These are phyloP conservation scores for Cenococcum geophilum DNA, from an alignment of 495 filamentous ascomycete genomes.

Conservation along the genomic window DNA sequence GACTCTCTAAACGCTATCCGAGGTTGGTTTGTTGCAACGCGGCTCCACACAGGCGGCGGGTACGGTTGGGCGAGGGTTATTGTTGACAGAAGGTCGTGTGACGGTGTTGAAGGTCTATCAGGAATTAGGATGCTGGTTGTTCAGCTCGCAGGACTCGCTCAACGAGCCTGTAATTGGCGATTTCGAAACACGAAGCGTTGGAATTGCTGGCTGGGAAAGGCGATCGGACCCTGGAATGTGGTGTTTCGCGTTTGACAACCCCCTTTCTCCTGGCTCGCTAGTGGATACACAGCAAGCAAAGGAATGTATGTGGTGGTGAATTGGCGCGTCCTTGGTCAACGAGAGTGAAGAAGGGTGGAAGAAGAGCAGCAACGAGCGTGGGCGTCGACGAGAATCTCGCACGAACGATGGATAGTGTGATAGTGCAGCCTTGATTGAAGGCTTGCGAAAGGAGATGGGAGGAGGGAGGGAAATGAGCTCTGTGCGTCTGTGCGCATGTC, in stretches of 20 bases:
- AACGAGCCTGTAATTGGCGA: slow-evolving; percentile 29
- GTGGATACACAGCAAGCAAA: background rate
- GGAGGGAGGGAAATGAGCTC: slow-evolving; percentile 2
- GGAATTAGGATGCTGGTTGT: background rate
- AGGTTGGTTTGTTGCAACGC: background rate
- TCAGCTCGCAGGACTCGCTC: slow-evolving; percentile 28
- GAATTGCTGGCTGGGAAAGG: slow-evolving; percentile 7
- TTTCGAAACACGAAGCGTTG: slow-evolving; percentile 31
- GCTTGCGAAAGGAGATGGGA: background rate
- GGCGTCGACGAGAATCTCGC: slow-evolving; percentile 3
- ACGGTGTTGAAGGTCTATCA: background rate
- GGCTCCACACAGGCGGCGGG: background rate
- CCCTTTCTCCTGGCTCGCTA: slow-evolving; percentile 13
- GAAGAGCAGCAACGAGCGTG: slow-evolving; percentile 4
- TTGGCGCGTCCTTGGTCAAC: background rate
- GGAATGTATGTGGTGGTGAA: background rate
- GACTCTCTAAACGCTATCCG: background rate
- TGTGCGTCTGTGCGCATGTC: background rate
- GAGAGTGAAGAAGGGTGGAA: background rate
- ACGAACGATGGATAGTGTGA: background rate
- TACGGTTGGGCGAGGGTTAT: background rate
- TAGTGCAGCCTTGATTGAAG: background rate
- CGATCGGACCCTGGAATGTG: slow-evolving; percentile 25
- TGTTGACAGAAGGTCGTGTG: background rate
- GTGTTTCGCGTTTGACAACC: slow-evolving; percentile 25